phyloP scores from a whole-genome alignment of 495 filamentous ascomycete species.

The Podospora conica region DNA sequence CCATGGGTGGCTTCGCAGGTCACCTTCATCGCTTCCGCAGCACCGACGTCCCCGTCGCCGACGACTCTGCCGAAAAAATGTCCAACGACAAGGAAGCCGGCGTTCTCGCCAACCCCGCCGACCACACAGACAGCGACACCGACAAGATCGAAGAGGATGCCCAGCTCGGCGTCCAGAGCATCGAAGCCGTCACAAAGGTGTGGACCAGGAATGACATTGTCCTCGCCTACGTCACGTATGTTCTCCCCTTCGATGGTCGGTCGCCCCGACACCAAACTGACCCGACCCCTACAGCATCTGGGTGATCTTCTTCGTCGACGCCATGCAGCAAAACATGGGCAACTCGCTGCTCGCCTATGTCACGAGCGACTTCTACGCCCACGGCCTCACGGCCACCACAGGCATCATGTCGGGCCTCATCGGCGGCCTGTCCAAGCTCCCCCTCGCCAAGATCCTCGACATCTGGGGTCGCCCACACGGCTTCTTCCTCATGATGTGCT shows the following conservation, averaged over 20 bases:
- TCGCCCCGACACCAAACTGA: too few relatives aligned
- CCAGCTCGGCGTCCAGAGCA: slow-evolving; percentile 22
- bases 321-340: slow-evolving; percentile 38
- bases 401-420: slow-evolving; percentile 49
- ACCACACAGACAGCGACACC: slow-evolving; percentile 8
- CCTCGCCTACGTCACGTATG: slow-evolving; percentile 26
- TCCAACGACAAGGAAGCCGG: slow-evolving; percentile 21
- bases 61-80: slow-evolving; percentile 10
- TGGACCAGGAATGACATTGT: slow-evolving; percentile 20
- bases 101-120: not conserved
- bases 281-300: slow-evolving; percentile 35
- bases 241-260: not conserved
- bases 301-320: slow-evolving; percentile 48
- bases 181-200: slow-evolving; percentile 25
- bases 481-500: slow-evolving; percentile 33
- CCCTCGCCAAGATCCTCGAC: slow-evolving; percentile 61
- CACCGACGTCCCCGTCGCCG: slow-evolving; percentile 16
- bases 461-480: slow-evolving; percentile 54
- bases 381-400: slow-evolving; percentile 46
- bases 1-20: not conserved
- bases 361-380: slow-evolving; percentile 30
- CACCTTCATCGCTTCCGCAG: slow-evolving; percentile 10
- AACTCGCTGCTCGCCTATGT: not conserved
- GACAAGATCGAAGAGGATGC: slow-evolving; percentile 21
- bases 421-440: slow-evolving; percentile 55